Evolutionary conservation across 2,329 filamentous ascomycete species (phyloP).

Genomic region (Gliomastix tumulicola): DNA sequence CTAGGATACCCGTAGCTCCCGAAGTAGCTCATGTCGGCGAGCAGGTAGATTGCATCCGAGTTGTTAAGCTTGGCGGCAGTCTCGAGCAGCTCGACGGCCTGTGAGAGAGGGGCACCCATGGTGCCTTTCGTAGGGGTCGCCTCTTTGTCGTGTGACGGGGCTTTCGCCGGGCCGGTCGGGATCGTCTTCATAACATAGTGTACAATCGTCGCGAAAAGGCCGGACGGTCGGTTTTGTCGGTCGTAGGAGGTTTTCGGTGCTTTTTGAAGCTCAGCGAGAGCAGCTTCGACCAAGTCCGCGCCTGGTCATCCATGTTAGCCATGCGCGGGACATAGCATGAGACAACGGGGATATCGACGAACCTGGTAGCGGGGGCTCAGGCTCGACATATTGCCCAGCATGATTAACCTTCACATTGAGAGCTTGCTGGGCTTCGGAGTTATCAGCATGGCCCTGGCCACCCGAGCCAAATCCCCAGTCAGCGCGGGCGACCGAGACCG

Average conservation of each 20-base stretch:
- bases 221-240: constrained; percentile 33
- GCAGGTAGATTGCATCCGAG: constrained; percentile 78
- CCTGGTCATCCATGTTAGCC: too few relatives aligned
- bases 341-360: too few relatives aligned
- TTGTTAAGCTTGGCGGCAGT: constrained; percentile 50
- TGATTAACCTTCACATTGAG: too few relatives aligned
- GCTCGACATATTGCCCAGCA: too few relatives aligned
- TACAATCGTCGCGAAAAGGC: constrained; percentile 33
- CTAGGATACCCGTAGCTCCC: constrained; percentile 86
- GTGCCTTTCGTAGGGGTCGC: too few relatives aligned
- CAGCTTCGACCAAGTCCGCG: constrained; percentile 45
- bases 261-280: constrained; percentile 41
- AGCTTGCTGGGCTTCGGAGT: too few relatives aligned
- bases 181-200: constrained; percentile 39
- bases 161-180: constrained; percentile 40
- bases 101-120: constrained; percentile 35
- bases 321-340: too few relatives aligned
- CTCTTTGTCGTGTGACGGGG: constrained; percentile 32
- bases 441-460: too few relatives aligned
- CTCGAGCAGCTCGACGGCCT: constrained; percentile 45
- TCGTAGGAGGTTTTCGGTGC: constrained; percentile 36
- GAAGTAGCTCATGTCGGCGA: constrained; percentile 95
- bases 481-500: too few relatives aligned
- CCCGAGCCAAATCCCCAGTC: too few relatives aligned
- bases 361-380: background rate